Conservation (phyloP, 2,329 filamentous ascomycete genomes). For the Xylariomycetidae sp. region DNA sequence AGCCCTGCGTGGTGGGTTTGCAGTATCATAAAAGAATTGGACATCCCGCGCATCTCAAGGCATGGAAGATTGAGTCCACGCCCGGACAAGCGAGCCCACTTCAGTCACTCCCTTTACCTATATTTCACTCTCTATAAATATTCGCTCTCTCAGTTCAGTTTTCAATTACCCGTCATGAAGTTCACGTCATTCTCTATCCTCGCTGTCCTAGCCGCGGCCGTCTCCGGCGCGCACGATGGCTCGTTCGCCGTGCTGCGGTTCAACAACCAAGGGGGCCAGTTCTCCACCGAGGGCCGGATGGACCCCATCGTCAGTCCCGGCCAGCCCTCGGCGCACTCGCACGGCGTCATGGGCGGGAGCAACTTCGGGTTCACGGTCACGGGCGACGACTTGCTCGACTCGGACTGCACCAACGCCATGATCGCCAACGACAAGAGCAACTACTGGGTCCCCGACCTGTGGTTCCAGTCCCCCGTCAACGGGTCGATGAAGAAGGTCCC, state of each 20-base stretch:
- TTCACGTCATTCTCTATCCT: slow-evolving; percentile 5
- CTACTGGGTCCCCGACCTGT: slow-evolving; percentile 72
- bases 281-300: slow-evolving; percentile 52
- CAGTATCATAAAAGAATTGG: no score
- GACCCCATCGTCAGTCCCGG: slow-evolving; percentile 67
- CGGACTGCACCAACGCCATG: slow-evolving; percentile 64
- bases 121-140: background rate
- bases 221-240: slow-evolving; percentile 18
- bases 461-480: slow-evolving; percentile 58
- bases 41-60: no score
- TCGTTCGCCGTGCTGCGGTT: slow-evolving; percentile 67
- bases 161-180: slow-evolving; percentile 9
- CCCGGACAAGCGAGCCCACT: no score
- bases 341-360: slow-evolving; percentile 65
- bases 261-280: slow-evolving; percentile 49
- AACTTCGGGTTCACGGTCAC: slow-evolving; percentile 58
- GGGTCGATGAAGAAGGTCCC: slow-evolving; percentile 62
- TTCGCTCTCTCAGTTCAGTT: background rate
- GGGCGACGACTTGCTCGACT: slow-evolving; percentile 52
- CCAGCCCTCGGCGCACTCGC: slow-evolving; percentile 53
- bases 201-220: slow-evolving; percentile 6
- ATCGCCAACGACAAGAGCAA: slow-evolving; percentile 64
- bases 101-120: no score
- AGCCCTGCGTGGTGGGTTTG: no score
- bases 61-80: no score